Percentiles rank a stretch among this genome's conserved stretches.
These are phyloP conservation scores for Mycena rebaudengoi DNA, from an alignment of 768 basidiomycete species.

Conservation along the genomic window DNA sequence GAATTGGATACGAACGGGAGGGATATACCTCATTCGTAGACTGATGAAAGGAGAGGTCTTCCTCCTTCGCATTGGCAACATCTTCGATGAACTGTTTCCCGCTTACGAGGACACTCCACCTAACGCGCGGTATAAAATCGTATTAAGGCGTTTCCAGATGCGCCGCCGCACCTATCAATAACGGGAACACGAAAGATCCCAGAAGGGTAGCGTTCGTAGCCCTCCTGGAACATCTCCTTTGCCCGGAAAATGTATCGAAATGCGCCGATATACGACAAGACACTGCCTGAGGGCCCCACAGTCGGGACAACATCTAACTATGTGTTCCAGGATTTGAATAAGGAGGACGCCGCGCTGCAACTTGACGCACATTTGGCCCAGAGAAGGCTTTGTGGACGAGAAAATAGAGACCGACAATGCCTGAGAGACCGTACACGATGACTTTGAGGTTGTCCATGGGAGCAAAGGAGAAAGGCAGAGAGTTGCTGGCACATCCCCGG, in stretches of 20 bases:
- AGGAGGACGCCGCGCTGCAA: no score
- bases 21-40: conserved; percentile 37
- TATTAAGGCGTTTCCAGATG: no score
- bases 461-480: no score
- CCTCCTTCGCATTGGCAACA: conserved; percentile 41
- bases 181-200: conserved; percentile 17
- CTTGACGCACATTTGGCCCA: no score
- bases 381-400: no score
- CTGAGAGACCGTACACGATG: no score
- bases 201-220: conserved; percentile 32
- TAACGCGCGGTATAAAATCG: conserved; percentile 27
- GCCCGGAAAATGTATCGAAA: conserved; percentile 33
- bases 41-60: conserved; percentile 38
- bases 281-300: conserved; percentile 32
- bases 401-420: no score
- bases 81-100: conserved; percentile 40
- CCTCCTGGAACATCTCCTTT: conserved; percentile 33
- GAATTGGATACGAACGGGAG: neutral
- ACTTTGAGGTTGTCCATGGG: no score
- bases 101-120: conserved; percentile 43
- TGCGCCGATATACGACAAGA: conserved; percentile 34
- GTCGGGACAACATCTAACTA: conserved; percentile 30
- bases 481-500: no score
- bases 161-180: conserved; percentile 17
- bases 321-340: no score